Conservation (phyloP, 371 early-diverging fungal genomes). For the Entomophthora muscae region DNA sequence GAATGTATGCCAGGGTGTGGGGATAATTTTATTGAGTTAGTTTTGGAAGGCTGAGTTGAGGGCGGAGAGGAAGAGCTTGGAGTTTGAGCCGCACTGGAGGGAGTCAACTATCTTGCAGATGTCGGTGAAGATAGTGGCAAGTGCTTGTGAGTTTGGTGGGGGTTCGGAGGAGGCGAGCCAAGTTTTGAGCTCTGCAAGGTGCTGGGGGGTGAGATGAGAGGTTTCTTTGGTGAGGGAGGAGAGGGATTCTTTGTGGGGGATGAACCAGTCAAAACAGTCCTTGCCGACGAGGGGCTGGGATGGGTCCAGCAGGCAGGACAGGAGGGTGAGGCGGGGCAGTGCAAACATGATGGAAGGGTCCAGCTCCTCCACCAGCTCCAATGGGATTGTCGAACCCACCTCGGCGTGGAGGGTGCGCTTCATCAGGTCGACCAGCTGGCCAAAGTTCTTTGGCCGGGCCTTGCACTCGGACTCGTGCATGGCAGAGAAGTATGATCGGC, state of each 20-base stretch:
- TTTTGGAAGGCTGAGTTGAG: background rate
- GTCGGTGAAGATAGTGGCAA: background rate
- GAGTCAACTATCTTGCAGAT: conserved; percentile 3
- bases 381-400: background rate
- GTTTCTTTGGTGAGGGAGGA: background rate
- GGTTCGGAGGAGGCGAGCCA: conserved; percentile 4
- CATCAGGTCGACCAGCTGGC: background rate
- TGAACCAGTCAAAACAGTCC: background rate
- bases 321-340: background rate
- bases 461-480: background rate
- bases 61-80: conserved; percentile 2
- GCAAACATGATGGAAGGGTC: conserved; percentile 4
- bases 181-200: background rate
- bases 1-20: too few species aligned
- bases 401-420: background rate
- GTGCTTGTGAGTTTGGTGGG: background rate
- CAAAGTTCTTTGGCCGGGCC: background rate
- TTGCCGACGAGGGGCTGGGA: background rate
- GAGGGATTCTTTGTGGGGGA: background rate
- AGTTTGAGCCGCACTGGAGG: background rate
- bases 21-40: too few species aligned
- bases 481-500: background rate
- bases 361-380: background rate
- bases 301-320: background rate
- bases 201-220: background rate